Evolutionary conservation across 768 basidiomycete species (phyloP).

Genomic region (Termitomyces sp.): DNA sequence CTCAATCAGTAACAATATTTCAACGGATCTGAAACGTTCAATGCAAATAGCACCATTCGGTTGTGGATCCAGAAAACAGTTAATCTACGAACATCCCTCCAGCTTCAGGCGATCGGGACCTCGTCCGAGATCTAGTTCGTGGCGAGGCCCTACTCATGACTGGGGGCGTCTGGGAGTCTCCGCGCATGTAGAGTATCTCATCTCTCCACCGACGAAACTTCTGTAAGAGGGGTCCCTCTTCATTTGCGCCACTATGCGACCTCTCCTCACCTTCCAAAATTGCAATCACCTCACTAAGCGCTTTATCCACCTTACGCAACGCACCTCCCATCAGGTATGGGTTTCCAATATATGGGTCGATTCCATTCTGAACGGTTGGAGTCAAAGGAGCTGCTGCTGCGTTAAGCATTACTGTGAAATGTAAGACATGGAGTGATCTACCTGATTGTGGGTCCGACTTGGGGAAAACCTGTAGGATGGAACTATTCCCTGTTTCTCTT

Average conservation of each 20-base stretch:
- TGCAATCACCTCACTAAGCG: conserved; percentile 40
- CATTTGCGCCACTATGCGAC: conserved; percentile 31
- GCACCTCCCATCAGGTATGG: conserved; percentile 45
- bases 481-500: not conserved
- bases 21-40: not conserved
- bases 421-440: conserved; percentile 12
- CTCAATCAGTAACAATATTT: not conserved
- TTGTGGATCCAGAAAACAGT: not conserved
- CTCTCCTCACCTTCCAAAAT: conserved; percentile 44
- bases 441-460: conserved; percentile 41
- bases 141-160: conserved; percentile 8
- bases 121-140: conserved; percentile 11
- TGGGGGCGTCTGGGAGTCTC: conserved; percentile 15
- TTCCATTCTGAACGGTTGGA: conserved; percentile 20
- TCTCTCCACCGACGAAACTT: conserved; percentile 44
- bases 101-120: conserved; percentile 19
- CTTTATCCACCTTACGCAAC: conserved; percentile 42
- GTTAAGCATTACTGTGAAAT: not conserved
- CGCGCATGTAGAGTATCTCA: conserved; percentile 36
- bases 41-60: not conserved
- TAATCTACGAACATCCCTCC: conserved; percentile 37
- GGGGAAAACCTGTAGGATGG: conserved; percentile 41
- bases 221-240: conserved; percentile 32
- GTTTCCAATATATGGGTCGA: conserved; percentile 39
- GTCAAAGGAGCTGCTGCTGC: conserved; percentile 19